These are phyloP conservation scores for Eimeria sp. DNA, from an alignment of 169 alveolate species.

Conservation along the genomic window DNA sequence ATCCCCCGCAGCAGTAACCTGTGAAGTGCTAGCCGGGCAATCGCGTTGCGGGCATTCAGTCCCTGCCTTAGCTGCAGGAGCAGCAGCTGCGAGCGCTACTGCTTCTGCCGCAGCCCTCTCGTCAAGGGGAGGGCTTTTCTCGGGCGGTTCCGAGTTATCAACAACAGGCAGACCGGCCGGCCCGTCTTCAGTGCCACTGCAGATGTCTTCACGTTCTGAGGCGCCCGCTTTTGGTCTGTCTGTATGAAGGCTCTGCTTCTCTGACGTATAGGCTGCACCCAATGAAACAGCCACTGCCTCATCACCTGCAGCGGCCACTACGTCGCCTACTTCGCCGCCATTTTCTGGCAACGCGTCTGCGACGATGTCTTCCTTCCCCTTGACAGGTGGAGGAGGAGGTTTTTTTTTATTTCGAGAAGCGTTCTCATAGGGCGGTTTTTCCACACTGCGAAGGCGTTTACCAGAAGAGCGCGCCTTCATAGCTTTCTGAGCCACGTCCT, in stretches of 20 bases:
- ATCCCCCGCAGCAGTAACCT: constrained; percentile 6
- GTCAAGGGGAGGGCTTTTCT: neutral
- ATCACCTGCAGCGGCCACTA: neutral
- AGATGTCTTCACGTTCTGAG: neutral
- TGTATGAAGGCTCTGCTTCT: neutral
- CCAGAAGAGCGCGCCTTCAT: neutral
- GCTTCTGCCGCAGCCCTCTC: constrained; percentile 8
- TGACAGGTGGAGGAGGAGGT: neutral
- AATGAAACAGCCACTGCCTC: neutral
- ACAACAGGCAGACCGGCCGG: constrained; percentile 2
- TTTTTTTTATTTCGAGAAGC: neutral
- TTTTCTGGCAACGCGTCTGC: neutral
- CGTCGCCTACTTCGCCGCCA: neutral
- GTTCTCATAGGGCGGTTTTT: neutral
- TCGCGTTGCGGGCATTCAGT: constrained; percentile 8
- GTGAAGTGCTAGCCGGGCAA: constrained; percentile 21
- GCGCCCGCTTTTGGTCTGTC: neutral
- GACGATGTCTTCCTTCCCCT: neutral
- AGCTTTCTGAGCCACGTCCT: neutral
- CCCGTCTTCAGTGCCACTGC: neutral
- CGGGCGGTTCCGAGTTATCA: constrained; percentile 1
- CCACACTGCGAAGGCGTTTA: constrained; percentile 4
- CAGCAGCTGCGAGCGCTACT: neutral
- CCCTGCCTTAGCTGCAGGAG: neutral
- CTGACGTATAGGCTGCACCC: neutral